A percentile compares a stretch with the other conserved stretches of the same genome.
phyloP scores from a whole-genome alignment of 495 filamentous ascomycete species.

The Penicillium fimorum region DNA sequence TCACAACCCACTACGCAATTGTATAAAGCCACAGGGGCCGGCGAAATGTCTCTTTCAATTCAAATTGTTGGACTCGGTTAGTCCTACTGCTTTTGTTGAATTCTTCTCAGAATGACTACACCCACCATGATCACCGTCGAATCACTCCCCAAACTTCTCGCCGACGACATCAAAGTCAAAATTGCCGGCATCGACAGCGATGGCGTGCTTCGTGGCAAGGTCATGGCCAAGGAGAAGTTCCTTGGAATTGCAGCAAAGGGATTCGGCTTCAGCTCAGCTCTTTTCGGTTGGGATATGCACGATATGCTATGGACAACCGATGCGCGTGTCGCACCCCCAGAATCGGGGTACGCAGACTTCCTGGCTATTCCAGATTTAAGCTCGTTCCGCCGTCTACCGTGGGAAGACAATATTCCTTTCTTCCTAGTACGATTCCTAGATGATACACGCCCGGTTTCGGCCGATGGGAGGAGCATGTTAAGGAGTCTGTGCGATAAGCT shows the following conservation, averaged over 20 bases:
- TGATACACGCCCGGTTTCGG: constrained; percentile 55
- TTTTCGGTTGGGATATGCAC: constrained; percentile 97
- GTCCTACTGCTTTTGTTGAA: background rate
- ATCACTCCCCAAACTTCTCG: constrained; percentile 54
- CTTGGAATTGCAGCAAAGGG: constrained; percentile 72
- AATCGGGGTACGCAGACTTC: constrained; percentile 84
- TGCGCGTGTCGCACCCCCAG: constrained; percentile 77
- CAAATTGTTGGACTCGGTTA: background rate
- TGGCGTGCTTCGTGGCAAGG: constrained; percentile 81
- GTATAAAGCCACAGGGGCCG: constrained; percentile 6
- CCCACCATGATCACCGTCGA: constrained; percentile 26
- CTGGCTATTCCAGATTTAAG: constrained; percentile 74
- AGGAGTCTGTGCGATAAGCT: constrained; percentile 63
- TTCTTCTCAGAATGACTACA: constrained; percentile 11
- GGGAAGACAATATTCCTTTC: constrained; percentile 89
- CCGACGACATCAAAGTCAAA: constrained; percentile 77
- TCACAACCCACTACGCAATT: constrained; percentile 5
- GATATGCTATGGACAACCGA: constrained; percentile 80
- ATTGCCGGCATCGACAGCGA: constrained; percentile 85
- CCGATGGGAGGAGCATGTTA: constrained; percentile 72
- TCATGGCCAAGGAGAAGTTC: constrained; percentile 93
- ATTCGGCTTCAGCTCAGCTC: constrained; percentile 91
- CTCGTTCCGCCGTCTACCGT: constrained; percentile 80
- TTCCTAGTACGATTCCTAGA: constrained; percentile 80
- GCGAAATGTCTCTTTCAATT: constrained; percentile 1